Evolutionary conservation across 2,329 filamentous ascomycete species (phyloP), one percentile per base, ranked within the genome.

Genomic region (Apiospora hydei): DNA sequence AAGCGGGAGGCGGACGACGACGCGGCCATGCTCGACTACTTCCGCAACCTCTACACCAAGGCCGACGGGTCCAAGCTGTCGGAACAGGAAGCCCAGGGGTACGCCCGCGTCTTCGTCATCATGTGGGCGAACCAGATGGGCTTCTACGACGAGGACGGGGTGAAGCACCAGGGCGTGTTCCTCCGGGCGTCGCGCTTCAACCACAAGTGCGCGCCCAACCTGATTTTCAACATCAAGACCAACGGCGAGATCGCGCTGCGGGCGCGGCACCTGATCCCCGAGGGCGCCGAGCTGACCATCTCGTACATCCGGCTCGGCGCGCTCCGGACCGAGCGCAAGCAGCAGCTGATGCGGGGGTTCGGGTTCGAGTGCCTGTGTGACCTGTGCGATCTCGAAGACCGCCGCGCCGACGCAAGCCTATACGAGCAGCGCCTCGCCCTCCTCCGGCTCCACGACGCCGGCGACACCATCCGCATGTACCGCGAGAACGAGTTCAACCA

Each of bases 401-500:
- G 38, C 1, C 30, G 30, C 16, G 6, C 30, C 53, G 30, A 21
- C 30, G 53, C 53, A 4, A 4, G 1, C 30, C 1, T 11, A 6
- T 18, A 61, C 53, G 53, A 61, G 53, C 7, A 18, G 5, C 53
- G 26, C 16, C 8, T 61, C 53, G 53, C 53, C 6, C 7, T 21
- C 30, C 53, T 61, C 13, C 16, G 16, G 14, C 21, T 61, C 6
- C 10, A 21, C 30, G 53, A 61, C 30, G 4, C 38, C 5, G 26
- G 26, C 30, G 53, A 61, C 16, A 61, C 53, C 13, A 38, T 61
- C 30, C 53, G 53, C 53, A 21, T 61, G 53, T 61, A 61, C 53
- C 14, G 16, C 16, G 53, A 34, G 1, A 34, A 38, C 53, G 16
- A 38, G 53, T 61, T 61, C 30, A 5, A 6, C 2, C 1, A 6